Evolutionary conservation across 345 rosid genomes (phyloP), one percentile per base, ranked within the genome.

Genomic region (Tarenaya hassleriana): DNA sequence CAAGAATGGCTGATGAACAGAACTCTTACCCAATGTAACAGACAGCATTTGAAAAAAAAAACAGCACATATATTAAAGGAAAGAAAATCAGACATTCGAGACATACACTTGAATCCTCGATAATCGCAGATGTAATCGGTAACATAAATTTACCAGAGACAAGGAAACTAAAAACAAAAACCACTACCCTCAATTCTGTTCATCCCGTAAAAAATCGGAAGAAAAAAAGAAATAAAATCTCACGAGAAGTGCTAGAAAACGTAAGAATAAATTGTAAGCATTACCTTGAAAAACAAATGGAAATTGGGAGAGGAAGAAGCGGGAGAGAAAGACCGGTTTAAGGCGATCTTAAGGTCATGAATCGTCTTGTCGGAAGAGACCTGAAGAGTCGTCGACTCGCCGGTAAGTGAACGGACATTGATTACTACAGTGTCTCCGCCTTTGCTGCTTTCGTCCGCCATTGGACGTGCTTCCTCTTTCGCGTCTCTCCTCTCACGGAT

Each of bases 201-300:
- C 29, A 2, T 24, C 29, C 29, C 29, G 8, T 7, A 37, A 0
- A 44, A 52, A n/a, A 1, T 37, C 3, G 7, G 52, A 19, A 49
- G 17, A 8, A 2, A 7, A 42, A 7, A 20, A 13, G 3, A 14
- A 37, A 42, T 15, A 35, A 1, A 35, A 35, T 2, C 11, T 35
- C 7, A 9, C 13, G 10, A 24, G 29, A 24, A 24, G 2, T 35
- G 10, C 3, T 35, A n/a, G 7, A 8, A 41, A 34, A 3, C 8
- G 31, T 3, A 7, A 50, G 35, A 0, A 46, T 8, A 50, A 37
- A 32, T 55, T 0, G n/a, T 14, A 46, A 34, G 63, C 38, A 61
- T 52, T 71, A 65, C 98, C 94, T 87, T 79, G 81, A 72, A 84
- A 64, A 54, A 87, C 50, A 91, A 73, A 54, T 84, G 86, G 69